A percentile compares a stretch with the other conserved stretches of the same genome.
Conservation (phyloP, 176 grass and related monocot species). For the Elaeis guineensis region DNA sequence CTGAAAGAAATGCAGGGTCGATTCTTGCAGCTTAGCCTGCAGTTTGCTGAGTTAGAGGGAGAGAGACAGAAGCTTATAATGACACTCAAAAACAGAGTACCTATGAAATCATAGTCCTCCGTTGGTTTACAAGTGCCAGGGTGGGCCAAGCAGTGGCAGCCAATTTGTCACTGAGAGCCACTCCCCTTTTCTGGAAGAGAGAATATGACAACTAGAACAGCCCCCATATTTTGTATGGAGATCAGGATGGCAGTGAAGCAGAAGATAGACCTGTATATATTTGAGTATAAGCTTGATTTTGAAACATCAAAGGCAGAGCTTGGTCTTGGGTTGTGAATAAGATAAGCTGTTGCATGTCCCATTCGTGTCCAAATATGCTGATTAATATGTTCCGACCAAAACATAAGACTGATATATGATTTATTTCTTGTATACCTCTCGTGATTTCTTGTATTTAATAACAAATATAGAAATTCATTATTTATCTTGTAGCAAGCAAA, state of each 20-base stretch:
- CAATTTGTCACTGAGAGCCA: no score
- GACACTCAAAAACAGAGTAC: constrained; percentile 50
- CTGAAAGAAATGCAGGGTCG: constrained; percentile 81
- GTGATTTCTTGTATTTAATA: background rate
- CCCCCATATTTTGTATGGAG: no score
- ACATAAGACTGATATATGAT: background rate
- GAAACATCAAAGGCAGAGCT: background rate
- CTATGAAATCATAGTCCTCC: constrained; percentile 32
- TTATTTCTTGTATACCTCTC: background rate
- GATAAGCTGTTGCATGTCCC: background rate
- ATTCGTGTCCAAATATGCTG: background rate
- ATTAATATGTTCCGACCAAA: background rate
- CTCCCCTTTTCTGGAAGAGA: no score
- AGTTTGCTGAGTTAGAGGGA: constrained; percentile 85
- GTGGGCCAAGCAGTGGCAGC: no score
- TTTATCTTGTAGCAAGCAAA: background rate
- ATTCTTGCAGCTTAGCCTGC: constrained; percentile 87
- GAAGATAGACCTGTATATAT: no score
- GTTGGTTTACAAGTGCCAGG: background rate
- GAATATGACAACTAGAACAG: no score
- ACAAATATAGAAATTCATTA: background rate
- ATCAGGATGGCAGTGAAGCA: no score
- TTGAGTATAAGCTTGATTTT: background rate
- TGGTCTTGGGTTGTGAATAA: background rate
- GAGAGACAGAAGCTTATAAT: constrained; percentile 81